Percentiles rank a stretch among this genome's conserved stretches.
Conservation (phyloP, 1,139 yeast species). For the Nadsonia commutata region DNA sequence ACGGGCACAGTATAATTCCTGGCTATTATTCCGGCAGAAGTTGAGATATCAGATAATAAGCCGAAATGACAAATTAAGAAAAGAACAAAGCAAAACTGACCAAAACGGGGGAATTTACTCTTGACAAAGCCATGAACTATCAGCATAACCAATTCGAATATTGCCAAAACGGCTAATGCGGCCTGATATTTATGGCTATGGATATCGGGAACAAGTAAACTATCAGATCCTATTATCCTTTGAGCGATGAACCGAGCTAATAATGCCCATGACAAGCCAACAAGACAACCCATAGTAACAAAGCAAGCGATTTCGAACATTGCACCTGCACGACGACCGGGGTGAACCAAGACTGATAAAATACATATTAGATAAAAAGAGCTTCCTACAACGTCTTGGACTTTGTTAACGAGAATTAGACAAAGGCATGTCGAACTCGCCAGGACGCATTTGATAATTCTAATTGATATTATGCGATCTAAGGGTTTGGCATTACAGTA, state of each 20-base stretch:
- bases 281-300: not conserved
- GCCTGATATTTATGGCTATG: slow-evolving; percentile 18
- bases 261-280: not conserved
- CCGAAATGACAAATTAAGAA: slow-evolving; percentile 36
- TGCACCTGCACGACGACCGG: not conserved
- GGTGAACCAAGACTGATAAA: not conserved
- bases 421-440: not conserved
- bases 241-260: not conserved
- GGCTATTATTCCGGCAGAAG: slow-evolving; percentile 21
- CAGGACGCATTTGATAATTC: not conserved
- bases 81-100: slow-evolving; percentile 31
- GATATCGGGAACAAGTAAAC: not conserved
- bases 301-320: not conserved
- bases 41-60: slow-evolving; percentile 24
- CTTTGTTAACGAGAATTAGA: not conserved
- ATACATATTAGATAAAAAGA: not conserved
- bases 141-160: slow-evolving; percentile 32
- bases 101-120: slow-evolving; percentile 31
- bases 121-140: slow-evolving; percentile 35
- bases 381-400: not conserved
- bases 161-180: slow-evolving; percentile 30
- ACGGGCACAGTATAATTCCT: slow-evolving; percentile 29
- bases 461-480: not conserved
- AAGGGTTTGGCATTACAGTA: not conserved
- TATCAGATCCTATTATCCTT: not conserved